These are phyloP conservation scores for Phytophthora uliginosa DNA, from an alignment of 352 stramenopile species.

Conservation along the genomic window DNA sequence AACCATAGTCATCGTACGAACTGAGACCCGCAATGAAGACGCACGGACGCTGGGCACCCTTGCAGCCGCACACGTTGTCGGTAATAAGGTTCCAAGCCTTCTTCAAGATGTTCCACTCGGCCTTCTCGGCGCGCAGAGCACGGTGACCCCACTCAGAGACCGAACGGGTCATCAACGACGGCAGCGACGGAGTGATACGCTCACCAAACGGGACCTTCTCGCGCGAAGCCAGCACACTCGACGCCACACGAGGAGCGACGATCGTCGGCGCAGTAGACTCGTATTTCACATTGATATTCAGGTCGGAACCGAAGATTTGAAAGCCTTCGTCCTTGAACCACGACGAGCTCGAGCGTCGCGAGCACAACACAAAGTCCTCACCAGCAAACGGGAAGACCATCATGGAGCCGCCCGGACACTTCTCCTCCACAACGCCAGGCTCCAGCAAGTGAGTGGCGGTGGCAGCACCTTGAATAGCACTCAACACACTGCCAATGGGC, in stretches of 20 bases:
- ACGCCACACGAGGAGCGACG: slow-evolving; percentile 20
- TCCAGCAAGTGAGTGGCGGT: slow-evolving; percentile 20
- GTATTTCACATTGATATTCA: slow-evolving; percentile 56
- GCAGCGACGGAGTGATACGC: slow-evolving; percentile 28
- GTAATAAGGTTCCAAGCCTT: slow-evolving; percentile 35
- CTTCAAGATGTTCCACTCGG: slow-evolving; percentile 24
- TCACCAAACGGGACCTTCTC: slow-evolving; percentile 34
- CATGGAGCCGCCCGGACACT: slow-evolving; percentile 29
- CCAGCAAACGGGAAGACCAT: slow-evolving; percentile 51
- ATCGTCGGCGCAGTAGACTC: slow-evolving; percentile 32
- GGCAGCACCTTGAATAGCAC: slow-evolving; percentile 32
- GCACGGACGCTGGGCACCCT: slow-evolving; percentile 46
- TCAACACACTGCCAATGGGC: slow-evolving; percentile 39
- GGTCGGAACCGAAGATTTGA: slow-evolving; percentile 48
- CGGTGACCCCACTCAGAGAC: slow-evolving; percentile 37
- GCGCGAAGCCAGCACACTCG: slow-evolving; percentile 26
- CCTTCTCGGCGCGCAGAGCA: slow-evolving; percentile 25
- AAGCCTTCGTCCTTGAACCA: slow-evolving; percentile 43
- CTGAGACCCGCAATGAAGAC: slow-evolving; percentile 71
- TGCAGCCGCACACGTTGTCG: slow-evolving; percentile 52
- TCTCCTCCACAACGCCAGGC: slow-evolving; percentile 6
- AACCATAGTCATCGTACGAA: slow-evolving; percentile 36
- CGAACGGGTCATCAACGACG: slow-evolving; percentile 32
- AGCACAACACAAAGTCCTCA: slow-evolving; percentile 56
- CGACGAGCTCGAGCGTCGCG: slow-evolving; percentile 20